Evolutionary conservation across 331 rosid genomes (phyloP), one percentile per base, ranked within the genome.

Genomic region (Malus hybrid): DNA sequence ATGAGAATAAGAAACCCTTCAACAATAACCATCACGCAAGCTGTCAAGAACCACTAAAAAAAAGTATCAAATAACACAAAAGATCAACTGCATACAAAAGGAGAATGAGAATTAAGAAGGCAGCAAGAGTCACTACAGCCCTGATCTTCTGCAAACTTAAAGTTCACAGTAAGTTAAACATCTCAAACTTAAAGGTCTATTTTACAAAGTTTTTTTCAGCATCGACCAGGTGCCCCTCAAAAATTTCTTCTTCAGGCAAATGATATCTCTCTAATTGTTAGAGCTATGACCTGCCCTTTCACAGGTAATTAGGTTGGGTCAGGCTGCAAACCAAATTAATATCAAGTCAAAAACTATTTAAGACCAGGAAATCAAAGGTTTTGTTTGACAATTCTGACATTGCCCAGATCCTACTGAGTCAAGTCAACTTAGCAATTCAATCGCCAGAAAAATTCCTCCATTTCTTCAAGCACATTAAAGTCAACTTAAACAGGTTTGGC

Each of bases 351-450:
- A 78, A 71, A 9, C 27, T 34, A 69, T 36, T 10, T 8, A 78
- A 65, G 48, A 55, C 64, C 70, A 67, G 22, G 24, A 50, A 33
- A 46, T 39, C 57, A 55, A 4, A 31, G 31, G 10, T 11, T 22
- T 32, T 31, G 46, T 24, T 24, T 8, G 27, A 56, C 10, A 57
- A 29, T 22, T 67, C 33, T 48, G 9, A 19, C 34, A 24, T 28
- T 69, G 56, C n/a, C 19, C 64, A 39, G 12, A 63, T 44, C 86
- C 62, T 80, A 81, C 83, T 50, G 4, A 80, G 79, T 81, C 86
- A 54, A 71, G 78, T 74, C 86, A 76, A 84, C 69, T 31, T 2
- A 60, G 62, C 48, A 44, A 59, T 74, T 62, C 31, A 46, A 48
- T 19, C 44, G 7, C 31, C 10, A 13, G 32, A 9, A 29, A 73